phyloP scores from a whole-genome alignment of 2,329 filamentous ascomycete genomes.

The Ophiocordyceps camponoti-leonardi region DNA sequence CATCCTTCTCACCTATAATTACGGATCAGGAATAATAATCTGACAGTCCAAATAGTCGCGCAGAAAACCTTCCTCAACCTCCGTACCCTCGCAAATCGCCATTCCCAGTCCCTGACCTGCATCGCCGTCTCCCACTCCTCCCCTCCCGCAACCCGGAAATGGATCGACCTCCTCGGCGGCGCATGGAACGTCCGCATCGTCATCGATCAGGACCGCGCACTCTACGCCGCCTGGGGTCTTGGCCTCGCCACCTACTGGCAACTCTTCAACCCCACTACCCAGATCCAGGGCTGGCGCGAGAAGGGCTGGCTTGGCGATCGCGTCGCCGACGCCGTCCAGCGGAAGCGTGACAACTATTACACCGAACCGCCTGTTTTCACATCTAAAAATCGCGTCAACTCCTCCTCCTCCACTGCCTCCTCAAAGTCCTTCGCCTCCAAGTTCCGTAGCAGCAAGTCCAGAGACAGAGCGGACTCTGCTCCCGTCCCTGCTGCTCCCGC shows the following conservation, averaged over 20 bases:
- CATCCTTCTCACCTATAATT: slow-evolving; percentile 3
- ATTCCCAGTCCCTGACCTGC: slow-evolving; percentile 30
- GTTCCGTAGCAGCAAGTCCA: not conserved
- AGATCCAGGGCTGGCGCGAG: slow-evolving; percentile 34
- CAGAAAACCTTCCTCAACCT: slow-evolving; percentile 39
- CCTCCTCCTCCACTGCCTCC: not conserved
- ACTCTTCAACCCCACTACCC: slow-evolving; percentile 34
- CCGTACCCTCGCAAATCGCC: slow-evolving; percentile 34
- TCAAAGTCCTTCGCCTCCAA: not conserved
- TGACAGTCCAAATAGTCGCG: slow-evolving; percentile 21
- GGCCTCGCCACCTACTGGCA: slow-evolving; percentile 32
- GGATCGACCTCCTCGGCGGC: slow-evolving; percentile 39
- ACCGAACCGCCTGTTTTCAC: not conserved
- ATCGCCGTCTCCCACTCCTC: slow-evolving; percentile 44
- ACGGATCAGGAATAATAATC: not conserved
- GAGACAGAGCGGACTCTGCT: slow-evolving; percentile 3
- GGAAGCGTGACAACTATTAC: slow-evolving; percentile 14
- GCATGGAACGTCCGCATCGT: slow-evolving; percentile 35
- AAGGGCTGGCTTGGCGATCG: slow-evolving; percentile 35
- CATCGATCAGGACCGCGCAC: slow-evolving; percentile 35
- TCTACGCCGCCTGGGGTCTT: slow-evolving; percentile 43
- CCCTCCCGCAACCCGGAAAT: slow-evolving; percentile 33
- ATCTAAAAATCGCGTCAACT: not conserved
- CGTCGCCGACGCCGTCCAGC: slow-evolving; percentile 28
- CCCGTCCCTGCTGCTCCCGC: slow-evolving; percentile 3